Conservation (phyloP, 768 basidiomycete species). For the Omphalotus guepiniiformis region DNA sequence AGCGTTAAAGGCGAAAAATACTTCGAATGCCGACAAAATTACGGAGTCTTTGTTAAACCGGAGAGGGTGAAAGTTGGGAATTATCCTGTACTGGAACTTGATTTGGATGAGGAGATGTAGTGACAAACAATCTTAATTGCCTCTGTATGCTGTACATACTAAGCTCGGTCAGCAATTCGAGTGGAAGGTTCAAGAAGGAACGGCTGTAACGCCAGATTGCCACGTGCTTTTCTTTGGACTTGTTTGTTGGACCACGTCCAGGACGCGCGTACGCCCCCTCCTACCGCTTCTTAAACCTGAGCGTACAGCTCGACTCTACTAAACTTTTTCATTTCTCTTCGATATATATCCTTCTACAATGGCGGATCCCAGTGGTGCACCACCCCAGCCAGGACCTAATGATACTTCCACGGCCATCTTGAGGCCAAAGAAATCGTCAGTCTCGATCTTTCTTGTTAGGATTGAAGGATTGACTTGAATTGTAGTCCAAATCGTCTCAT, state of each 20-base stretch:
- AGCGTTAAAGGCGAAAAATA: conserved; percentile 87
- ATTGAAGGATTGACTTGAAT: conserved; percentile 17
- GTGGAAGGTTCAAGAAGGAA: conserved; percentile 9
- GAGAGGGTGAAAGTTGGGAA: conserved; percentile 82
- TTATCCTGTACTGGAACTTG: conserved; percentile 79
- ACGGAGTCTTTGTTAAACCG: conserved; percentile 84
- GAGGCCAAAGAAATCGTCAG: conserved; percentile 96
- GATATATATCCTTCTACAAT: conserved; percentile 23
- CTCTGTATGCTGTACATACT: neutral
- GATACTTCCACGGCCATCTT: conserved; percentile 94
- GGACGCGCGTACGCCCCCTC: conserved; percentile 7
- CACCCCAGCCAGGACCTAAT: conserved; percentile 81
- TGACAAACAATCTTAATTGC: conserved; percentile 9
- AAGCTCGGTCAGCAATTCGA: neutral
- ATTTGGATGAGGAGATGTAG: conserved; percentile 74
- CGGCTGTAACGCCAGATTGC: neutral
- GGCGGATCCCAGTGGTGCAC: conserved; percentile 83
- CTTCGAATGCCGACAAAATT: conserved; percentile 71
- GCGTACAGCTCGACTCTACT: neutral
- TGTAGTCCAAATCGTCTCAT: conserved; percentile 93
- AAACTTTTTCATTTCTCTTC: neutral
- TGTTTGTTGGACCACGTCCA: neutral
- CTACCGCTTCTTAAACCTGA: neutral
- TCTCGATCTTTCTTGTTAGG: conserved; percentile 16
- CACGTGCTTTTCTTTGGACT: conserved; percentile 1